A percentile compares a stretch with the other conserved stretches of the same genome.
These are phyloP conservation scores for Onygenales sp. DNA, from an alignment of 2,329 filamentous ascomycete genomes.

Conservation along the genomic window DNA sequence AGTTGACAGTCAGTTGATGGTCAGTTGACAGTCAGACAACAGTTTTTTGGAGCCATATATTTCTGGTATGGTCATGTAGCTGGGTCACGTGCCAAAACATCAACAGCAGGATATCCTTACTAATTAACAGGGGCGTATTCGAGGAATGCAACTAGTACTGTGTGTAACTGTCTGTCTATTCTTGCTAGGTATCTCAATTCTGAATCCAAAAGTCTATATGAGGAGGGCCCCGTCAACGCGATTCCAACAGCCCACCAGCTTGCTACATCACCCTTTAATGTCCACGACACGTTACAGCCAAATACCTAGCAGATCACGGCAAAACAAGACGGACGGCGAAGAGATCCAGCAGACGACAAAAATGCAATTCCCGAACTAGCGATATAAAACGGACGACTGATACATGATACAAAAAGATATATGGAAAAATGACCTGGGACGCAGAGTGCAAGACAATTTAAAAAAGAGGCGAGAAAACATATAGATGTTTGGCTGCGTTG, in stretches of 20 bases:
- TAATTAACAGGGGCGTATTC: no score
- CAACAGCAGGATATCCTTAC: no score
- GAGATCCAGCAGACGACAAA: background rate
- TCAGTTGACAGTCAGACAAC: no score
- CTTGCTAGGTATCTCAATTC: no score
- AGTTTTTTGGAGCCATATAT: no score
- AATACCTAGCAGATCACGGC: no score
- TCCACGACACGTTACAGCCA: background rate
- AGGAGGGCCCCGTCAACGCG: no score
- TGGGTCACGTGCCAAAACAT: background rate
- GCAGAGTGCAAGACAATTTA: background rate
- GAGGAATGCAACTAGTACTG: no score
- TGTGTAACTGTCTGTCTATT: no score
- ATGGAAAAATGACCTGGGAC: background rate
- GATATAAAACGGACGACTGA: background rate
- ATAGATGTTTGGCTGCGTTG: background rate
- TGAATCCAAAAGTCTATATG: no score
- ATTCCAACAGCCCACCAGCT: no score
- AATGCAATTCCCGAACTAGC: background rate
- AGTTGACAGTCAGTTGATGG: no score
- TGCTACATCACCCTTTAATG: background rate
- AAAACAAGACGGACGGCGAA: background rate
- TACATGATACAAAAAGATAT: background rate
- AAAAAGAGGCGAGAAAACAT: background rate
- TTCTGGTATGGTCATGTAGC: background rate